Evolutionary conservation across 345 rosid species (phyloP), one percentile per base, ranked within the genome.

Genomic region (Acer saccharum): DNA sequence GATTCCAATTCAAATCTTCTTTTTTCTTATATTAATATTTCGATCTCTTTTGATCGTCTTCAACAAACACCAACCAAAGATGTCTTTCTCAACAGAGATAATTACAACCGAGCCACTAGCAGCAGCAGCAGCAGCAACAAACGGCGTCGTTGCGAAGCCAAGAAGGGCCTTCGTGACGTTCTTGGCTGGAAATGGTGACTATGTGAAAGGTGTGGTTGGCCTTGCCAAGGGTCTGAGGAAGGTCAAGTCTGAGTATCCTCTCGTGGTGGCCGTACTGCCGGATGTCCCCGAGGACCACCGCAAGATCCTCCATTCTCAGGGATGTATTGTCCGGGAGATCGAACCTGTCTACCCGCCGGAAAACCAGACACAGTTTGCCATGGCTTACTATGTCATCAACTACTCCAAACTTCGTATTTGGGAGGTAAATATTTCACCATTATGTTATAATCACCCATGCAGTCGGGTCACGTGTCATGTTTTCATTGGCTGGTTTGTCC

Each of bases 391-490:
- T 62, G 91, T 91, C 79, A 87, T 91, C 81, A 91, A 89, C 80
- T 91, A 91, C 83, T 89, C 93, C 21, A 91, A 91, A 67, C 95
- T 91, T 69, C 92, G 95, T 35, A 90, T 91, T 55, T 91, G 95
- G 95, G 93, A 89, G 92, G 95, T 91, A 84, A 55, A 11, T 27
- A 1, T 25, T 25, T 4, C 46, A 43, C 46, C 46, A 43, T 1
- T 43, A 43, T 43, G 46, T 20, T 57, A 20, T 35, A 35, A 35
- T 39, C 32, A n/a, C 35, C 74, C 77, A 77, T 77, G 75, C 75
- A 77, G 69, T 20, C 11, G 55, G 17, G 23, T 16, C 2, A 35
- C 32, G 35, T 70, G 65, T 4, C 44, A 0, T 68, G 20, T 54
- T 43, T 7, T 5, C 14, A 23, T 10, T 55, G 69, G 69, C 10